Evolutionary conservation across 768 basidiomycete species (phyloP).

Genomic region (Mycena leptocephala): DNA sequence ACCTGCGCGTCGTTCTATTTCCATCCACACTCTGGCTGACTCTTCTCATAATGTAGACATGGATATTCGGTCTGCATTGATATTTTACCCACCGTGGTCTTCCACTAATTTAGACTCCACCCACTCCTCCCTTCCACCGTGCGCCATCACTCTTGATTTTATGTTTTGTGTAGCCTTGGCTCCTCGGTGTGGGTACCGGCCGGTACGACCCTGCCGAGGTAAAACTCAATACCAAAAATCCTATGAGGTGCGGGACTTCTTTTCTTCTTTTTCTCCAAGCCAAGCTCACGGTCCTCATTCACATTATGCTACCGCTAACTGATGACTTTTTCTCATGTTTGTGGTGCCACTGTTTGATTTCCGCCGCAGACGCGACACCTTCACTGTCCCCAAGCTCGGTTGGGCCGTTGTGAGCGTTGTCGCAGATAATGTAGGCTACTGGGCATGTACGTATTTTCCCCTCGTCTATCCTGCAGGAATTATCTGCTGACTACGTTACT

Average conservation of each 20-base stretch:
- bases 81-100: background rate
- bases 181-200: conserved; percentile 25
- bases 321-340: too few species aligned
- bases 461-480: background rate
- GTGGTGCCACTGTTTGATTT: background rate
- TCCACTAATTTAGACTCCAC: background rate
- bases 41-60: conserved; percentile 10
- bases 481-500: background rate
- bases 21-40: background rate
- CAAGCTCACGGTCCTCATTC: background rate
- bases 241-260: conserved; percentile 14
- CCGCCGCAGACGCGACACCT: background rate
- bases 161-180: conserved; percentile 24
- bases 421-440: background rate
- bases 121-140: background rate
- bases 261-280: background rate
- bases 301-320: background rate
- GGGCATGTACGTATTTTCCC: background rate
- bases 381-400: background rate
- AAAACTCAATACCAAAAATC: conserved; percentile 12
- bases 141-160: background rate
- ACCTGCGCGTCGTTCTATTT: conserved; percentile 5
- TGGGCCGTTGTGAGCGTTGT: too few species aligned
- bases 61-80: conserved; percentile 18
- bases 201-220: conserved; percentile 4